A percentile compares a stretch with the other conserved stretches of the same genome.
Conservation (phyloP, 164 flowering plant species). For the Hamamelis virginiana region DNA sequence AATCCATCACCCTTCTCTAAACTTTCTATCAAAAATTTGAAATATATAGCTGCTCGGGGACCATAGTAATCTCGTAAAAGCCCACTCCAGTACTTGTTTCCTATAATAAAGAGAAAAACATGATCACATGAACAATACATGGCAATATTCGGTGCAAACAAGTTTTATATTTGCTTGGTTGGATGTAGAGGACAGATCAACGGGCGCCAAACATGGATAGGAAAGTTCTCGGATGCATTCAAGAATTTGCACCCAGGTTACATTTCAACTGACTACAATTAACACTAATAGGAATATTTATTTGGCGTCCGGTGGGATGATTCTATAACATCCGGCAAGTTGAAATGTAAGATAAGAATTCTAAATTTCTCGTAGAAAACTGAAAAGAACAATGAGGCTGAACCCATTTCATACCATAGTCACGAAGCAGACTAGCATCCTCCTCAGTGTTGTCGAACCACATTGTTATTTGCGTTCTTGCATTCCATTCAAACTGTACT, state of each 20-base stretch:
- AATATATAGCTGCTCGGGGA: constrained; percentile 73
- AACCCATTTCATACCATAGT: constrained; percentile 50
- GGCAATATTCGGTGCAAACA: neutral
- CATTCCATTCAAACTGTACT: constrained; percentile 77
- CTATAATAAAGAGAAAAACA: constrained; percentile 20
- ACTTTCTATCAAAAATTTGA: constrained; percentile 51
- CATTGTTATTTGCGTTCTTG: constrained; percentile 82
- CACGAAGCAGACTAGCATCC: constrained; percentile 73
- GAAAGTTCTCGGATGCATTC: neutral
- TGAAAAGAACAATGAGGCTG: neutral
- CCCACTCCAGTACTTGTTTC: constrained; percentile 84
- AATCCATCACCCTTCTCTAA: constrained; percentile 45
- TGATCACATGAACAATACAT: neutral
- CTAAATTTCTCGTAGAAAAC: no score
- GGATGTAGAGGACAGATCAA: neutral
- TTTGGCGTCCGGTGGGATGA: no score
- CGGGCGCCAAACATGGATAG: neutral
- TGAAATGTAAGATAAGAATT: no score
- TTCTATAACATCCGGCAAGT: no score
- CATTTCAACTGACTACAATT: no score
- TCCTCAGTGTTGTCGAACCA: constrained; percentile 77
- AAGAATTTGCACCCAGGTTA: no score
- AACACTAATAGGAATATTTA: no score
- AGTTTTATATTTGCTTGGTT: neutral
- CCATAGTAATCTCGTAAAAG: constrained; percentile 67